Percentiles rank a stretch among this genome's conserved stretches.
phyloP scores from a whole-genome alignment of 176 grass and related monocot species.

The Dactylis glomerata region DNA sequence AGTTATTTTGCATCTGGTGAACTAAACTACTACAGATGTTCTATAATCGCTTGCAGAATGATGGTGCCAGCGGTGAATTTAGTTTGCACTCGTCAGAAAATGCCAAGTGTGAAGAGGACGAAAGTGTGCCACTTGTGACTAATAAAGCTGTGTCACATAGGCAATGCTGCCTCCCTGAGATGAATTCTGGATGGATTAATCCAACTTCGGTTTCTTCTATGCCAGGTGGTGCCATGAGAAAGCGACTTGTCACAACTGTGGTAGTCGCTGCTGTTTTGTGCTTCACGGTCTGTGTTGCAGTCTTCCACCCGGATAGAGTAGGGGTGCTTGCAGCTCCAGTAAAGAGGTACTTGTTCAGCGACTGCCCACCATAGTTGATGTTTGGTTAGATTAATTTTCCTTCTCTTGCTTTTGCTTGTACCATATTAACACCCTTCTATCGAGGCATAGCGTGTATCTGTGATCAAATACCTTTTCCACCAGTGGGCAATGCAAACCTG shows the following conservation, averaged over 20 bases:
- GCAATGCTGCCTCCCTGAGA: conserved; percentile 39
- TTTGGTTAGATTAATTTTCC: conserved; percentile 24
- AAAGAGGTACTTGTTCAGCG: conserved; percentile 63
- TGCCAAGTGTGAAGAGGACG: conserved; percentile 30
- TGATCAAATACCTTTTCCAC: conserved; percentile 4
- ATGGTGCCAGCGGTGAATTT: conserved; percentile 6
- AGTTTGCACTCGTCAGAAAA: conserved; percentile 7
- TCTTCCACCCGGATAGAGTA: conserved; percentile 67
- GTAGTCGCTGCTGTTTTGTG: conserved; percentile 63
- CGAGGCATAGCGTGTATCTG: conserved; percentile 19
- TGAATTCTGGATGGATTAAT: conserved; percentile 22
- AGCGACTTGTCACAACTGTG: conserved; percentile 35
- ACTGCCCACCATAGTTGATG: conserved; percentile 37
- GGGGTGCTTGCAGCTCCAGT: conserved; percentile 51
- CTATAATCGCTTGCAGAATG: conserved; percentile 44
- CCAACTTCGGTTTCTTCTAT: conserved; percentile 25
- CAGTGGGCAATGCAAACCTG: not conserved
- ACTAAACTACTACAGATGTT: not conserved
- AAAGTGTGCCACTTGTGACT: conserved; percentile 43
- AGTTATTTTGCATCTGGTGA: not conserved
- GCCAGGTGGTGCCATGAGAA: conserved; percentile 45
- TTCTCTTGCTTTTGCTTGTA: conserved; percentile 19
- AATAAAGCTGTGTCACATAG: conserved; percentile 46
- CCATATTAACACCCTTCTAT: conserved; percentile 12
- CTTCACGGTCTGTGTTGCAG: conserved; percentile 63